Evolutionary conservation across 2,329 filamentous ascomycete species (phyloP).

Genomic region (Hansfordia pulvinata): DNA sequence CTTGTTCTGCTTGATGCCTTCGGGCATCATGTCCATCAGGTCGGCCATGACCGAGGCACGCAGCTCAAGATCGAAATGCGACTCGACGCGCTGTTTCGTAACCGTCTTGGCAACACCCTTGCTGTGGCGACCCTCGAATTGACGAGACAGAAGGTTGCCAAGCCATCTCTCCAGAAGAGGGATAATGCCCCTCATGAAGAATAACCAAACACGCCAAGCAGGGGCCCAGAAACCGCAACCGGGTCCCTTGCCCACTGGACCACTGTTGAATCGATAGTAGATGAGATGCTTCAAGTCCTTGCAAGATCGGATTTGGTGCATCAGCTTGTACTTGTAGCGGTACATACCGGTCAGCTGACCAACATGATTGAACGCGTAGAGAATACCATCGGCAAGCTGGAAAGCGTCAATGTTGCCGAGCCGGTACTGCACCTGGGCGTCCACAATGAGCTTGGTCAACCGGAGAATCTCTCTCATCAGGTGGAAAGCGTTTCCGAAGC

Average conservation of each 20-base stretch:
- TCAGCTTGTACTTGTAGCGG: constrained; percentile 99
- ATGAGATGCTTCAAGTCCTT: constrained; percentile 99
- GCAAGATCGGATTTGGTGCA: constrained; percentile 98
- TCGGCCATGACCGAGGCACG: constrained; percentile 98
- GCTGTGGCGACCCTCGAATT: constrained; percentile 96
- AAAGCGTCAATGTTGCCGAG: constrained; percentile 98
- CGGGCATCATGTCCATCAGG: constrained; percentile 99
- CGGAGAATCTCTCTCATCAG: constrained; percentile 96
- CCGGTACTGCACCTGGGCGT: constrained; percentile 95
- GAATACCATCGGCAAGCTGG: constrained; percentile 91
- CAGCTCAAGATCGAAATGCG: constrained; percentile 93
- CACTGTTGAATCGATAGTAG: constrained; percentile 97
- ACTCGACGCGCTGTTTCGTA: constrained; percentile 97
- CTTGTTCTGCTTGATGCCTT: constrained; percentile 98
- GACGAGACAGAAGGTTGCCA: constrained; percentile 87
- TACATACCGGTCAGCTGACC: constrained; percentile 99
- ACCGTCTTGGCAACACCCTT: constrained; percentile 99
- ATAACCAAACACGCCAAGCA: constrained; percentile 96
- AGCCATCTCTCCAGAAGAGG: constrained; percentile 94
- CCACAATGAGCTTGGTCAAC: constrained; percentile 92
- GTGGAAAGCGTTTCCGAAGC: constrained; percentile 98
- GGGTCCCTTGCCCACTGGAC: constrained; percentile 90
- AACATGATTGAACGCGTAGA: constrained; percentile 99
- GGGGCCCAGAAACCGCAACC: constrained; percentile 99
- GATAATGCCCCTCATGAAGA: constrained; percentile 98